These are phyloP conservation scores for Oryza meyeriana DNA, from an alignment of 176 grass and related monocot species.

Conservation along the genomic window DNA sequence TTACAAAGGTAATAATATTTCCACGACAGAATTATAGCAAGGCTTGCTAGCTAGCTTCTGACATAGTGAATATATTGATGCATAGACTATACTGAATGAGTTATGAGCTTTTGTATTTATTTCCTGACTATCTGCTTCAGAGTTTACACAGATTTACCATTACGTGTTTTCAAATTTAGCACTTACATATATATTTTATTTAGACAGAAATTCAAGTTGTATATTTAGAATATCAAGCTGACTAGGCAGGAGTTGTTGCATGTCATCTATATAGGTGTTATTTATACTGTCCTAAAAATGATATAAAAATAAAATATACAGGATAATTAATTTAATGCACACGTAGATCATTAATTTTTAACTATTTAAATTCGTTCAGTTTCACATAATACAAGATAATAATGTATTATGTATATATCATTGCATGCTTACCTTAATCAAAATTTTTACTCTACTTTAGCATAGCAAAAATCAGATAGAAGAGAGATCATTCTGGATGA, in stretches of 20 bases:
- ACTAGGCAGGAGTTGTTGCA: background rate
- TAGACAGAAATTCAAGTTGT: background rate
- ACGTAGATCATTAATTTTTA: background rate
- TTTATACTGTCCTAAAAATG: background rate
- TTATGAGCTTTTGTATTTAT: no score
- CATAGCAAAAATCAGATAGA: background rate
- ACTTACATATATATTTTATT: background rate
- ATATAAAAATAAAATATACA: no score
- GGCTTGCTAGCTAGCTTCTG: background rate
- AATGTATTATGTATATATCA: no score
- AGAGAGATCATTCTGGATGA: no score
- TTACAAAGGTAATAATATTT: slow-evolving; percentile 35
- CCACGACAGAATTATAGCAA: background rate
- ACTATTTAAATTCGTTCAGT: background rate
- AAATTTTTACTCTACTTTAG: no score
- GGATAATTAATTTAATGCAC: background rate
- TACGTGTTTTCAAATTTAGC: no score
- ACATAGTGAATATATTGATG: background rate
- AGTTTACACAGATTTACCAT: no score
- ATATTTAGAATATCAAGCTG: background rate
- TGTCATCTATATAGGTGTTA: background rate
- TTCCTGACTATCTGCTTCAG: no score
- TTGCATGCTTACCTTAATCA: no score
- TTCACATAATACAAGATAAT: background rate
- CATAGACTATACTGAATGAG: no score